Base-by-base conservation (phyloP, 116 monocot species). In the Cymodocea nodosa region DNA sequence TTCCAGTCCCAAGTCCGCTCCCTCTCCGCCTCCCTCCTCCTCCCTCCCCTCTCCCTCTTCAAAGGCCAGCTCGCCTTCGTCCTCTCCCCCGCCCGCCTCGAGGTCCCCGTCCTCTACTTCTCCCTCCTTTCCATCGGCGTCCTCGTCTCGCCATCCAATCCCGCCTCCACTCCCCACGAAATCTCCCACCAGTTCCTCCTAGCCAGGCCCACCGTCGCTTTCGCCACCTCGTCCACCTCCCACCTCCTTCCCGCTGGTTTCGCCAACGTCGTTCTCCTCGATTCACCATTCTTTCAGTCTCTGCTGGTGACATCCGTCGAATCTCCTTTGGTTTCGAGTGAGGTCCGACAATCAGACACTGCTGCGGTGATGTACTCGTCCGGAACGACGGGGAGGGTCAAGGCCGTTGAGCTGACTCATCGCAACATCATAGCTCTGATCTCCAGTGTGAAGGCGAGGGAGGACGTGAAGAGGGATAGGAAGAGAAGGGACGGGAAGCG, bases 311-410 rank as follows among this genome's bases (percentile, higher is more conserved):
- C 50, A 34, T 13, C 64, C 15, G n/a, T 22, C 7, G 53, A 50
- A 17, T 17, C 20, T 16, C 23, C 54, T 30, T 6, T 25, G 11
- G 59, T 36, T 44, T 19, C 23, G 34, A 20, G 0, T 39, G 40
- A 56, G 11, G 64, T 54, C 35, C 23, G 0, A 48, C 89, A 77
- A 51, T 85, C 87, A 8, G 85, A 95, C 62, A 16, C 81, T 7
- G 84, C 95, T 7, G 82, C 81, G 63, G 76, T 87, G 14, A 71
- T 95, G 5, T 95, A 75, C 87, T 87, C 87, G 4, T 87, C 87
- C 2, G 95, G 90, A 13, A 95, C 90, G 5, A 95, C 95, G 16
- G 95, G 95, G n/a, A 23, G 63, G 10, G 74, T 78, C n/a, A 93
- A 93, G 60, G 89, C 84, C 3, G 93, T 78, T 2, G 71, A 35